phyloP scores from a whole-genome alignment of 2,329 filamentous ascomycete genomes.

The Fusarium sp. region DNA sequence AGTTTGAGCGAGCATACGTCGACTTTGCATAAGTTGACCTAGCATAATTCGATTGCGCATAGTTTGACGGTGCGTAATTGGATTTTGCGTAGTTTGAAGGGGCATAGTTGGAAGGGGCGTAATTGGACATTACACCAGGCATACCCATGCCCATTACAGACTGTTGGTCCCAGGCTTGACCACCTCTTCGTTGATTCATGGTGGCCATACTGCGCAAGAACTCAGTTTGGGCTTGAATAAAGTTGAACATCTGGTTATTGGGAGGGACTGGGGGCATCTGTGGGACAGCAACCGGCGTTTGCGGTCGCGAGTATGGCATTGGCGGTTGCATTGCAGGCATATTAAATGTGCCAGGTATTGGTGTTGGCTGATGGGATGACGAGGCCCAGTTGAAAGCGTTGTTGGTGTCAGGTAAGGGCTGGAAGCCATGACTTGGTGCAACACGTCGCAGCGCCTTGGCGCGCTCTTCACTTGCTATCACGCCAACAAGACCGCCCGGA shows the following conservation, averaged over 20 bases:
- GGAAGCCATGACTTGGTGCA: constrained; percentile 25
- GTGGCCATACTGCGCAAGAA: constrained; percentile 19
- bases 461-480: constrained; percentile 30
- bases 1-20: constrained; percentile 13
- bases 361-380: not conserved
- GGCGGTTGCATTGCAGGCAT: not conserved
- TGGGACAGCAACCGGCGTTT: constrained; percentile 12
- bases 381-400: constrained; percentile 17
- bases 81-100: constrained; percentile 1
- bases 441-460: constrained; percentile 23
- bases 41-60: not conserved
- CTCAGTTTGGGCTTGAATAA: constrained; percentile 23
- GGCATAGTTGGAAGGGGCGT: not conserved
- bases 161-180: constrained; percentile 7
- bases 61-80: not conserved
- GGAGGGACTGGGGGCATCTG: not conserved
- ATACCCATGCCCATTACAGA: not conserved
- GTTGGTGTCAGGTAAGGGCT: constrained; percentile 21
- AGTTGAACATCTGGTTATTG: constrained; percentile 11
- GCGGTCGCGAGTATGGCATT: constrained; percentile 4
- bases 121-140: not conserved
- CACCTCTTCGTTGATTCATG: constrained; percentile 9
- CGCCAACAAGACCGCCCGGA: constrained; percentile 23
- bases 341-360: not conserved
- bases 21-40: constrained; percentile 2